phyloP scores from a whole-genome alignment of 192 early-diverging fungal genomes.

The Chytriomyces hyalinus region DNA sequence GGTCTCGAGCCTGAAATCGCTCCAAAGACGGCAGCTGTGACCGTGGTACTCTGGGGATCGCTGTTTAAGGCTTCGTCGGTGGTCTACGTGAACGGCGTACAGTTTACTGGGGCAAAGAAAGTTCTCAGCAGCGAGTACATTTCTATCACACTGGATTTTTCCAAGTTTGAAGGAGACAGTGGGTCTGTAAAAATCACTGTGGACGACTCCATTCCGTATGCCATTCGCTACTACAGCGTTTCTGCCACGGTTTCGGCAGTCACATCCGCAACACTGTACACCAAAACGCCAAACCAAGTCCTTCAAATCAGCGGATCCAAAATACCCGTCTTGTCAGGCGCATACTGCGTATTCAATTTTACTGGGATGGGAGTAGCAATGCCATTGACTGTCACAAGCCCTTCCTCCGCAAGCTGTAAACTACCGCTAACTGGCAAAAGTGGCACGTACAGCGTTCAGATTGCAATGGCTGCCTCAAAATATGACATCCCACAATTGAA shows the following conservation, averaged over 20 bases:
- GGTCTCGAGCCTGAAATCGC: conserved; percentile 34
- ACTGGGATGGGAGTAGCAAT: conserved; percentile 13
- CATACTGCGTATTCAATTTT: conserved; percentile 35
- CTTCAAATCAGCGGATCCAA: conserved; percentile 12
- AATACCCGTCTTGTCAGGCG: conserved; percentile 9
- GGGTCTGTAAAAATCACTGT: conserved; percentile 30
- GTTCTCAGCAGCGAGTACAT: conserved; percentile 23
- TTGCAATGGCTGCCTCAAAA: conserved; percentile 29
- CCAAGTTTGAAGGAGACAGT: conserved; percentile 20
- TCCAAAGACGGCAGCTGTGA: conserved; percentile 16
- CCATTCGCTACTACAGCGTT: conserved; percentile 30
- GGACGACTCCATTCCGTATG: conserved; percentile 34
- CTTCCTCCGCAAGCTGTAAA: conserved; percentile 19
- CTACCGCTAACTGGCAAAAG: conserved; percentile 12
- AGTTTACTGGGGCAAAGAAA: conserved; percentile 1
- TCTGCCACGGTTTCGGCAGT: conserved; percentile 6
- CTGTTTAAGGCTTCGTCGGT: conserved; percentile 9
- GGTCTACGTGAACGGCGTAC: conserved; percentile 33
- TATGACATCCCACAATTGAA: conserved; percentile 14
- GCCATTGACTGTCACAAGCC: conserved; percentile 15
- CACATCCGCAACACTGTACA: conserved; percentile 10
- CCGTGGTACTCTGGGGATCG: conserved; percentile 22
- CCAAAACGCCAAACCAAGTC: neutral
- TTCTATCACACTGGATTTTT: conserved; percentile 25
- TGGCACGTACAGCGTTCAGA: conserved; percentile 13